Evolutionary conservation across 1,284 basidiomycete species (phyloP).

Genomic region (Exobasidium cylindrosporum): DNA sequence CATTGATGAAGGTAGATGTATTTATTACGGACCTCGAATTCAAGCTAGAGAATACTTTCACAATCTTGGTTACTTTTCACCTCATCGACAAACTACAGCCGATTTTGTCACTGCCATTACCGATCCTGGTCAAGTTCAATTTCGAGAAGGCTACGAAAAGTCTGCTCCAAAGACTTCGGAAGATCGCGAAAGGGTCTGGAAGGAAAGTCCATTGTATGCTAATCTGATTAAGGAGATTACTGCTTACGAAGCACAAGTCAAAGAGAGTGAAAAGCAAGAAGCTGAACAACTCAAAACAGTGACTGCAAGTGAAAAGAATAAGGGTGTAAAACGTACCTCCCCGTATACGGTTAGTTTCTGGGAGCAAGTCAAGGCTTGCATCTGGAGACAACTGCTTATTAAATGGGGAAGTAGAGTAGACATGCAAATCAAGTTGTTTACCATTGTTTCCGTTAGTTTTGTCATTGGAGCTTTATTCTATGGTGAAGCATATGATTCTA

Average conservation of each 20-base stretch:
- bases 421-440: conserved; percentile 37
- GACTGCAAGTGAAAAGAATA: conserved; percentile 36
- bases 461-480: conserved; percentile 40
- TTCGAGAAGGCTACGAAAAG: conserved; percentile 60
- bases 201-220: conserved; percentile 25
- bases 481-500: conserved; percentile 30
- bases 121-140: conserved; percentile 63
- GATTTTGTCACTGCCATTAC: conserved; percentile 66
- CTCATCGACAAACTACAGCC: conserved; percentile 35
- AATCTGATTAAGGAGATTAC: conserved; percentile 35
- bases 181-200: conserved; percentile 42
- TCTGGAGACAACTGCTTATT: conserved; percentile 41
- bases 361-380: conserved; percentile 33
- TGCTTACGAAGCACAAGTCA: conserved; percentile 37
- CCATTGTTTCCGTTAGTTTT: conserved; percentile 43
- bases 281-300: conserved; percentile 27
- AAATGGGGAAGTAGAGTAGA: conserved; percentile 34
- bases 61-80: conserved; percentile 41
- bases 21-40: conserved; percentile 57
- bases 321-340: conserved; percentile 32
- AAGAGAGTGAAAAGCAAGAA: conserved; percentile 21
- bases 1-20: conserved; percentile 40
- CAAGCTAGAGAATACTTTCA: conserved; percentile 37
- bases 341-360: conserved; percentile 40
- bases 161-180: conserved; percentile 54